These are phyloP conservation scores for Alternaria postmessia DNA, from an alignment of 2,329 filamentous ascomycete species.

Conservation along the genomic window DNA sequence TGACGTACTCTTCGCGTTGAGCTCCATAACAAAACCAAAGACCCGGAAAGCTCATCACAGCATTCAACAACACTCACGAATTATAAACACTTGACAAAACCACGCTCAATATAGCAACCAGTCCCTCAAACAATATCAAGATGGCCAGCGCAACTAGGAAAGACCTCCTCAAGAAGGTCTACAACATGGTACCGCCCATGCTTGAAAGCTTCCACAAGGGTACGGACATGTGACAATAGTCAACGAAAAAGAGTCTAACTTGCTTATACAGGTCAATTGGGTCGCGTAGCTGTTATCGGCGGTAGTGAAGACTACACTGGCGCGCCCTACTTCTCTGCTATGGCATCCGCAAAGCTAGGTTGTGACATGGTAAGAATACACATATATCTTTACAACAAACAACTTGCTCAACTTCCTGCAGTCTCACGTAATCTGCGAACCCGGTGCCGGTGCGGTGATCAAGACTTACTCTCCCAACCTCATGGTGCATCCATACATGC, in stretches of 20 bases:
- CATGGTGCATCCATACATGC: slow-evolving; percentile 98
- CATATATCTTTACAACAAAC: slow-evolving; percentile 2
- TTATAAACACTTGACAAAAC: not conserved
- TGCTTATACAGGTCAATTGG: slow-evolving; percentile 75
- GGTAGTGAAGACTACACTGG: slow-evolving; percentile 97
- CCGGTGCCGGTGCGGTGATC: slow-evolving; percentile 82
- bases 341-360: slow-evolving; percentile 90
- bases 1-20: slow-evolving; percentile 23
- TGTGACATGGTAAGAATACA: slow-evolving; percentile 77
- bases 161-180: slow-evolving; percentile 79
- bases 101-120: not conserved
- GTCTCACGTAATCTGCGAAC: slow-evolving; percentile 96
- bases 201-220: slow-evolving; percentile 96
- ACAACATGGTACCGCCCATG: slow-evolving; percentile 93
- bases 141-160: slow-evolving; percentile 70
- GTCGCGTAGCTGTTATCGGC: slow-evolving; percentile 90
- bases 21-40: slow-evolving; percentile 23
- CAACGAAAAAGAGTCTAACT: slow-evolving; percentile 22
- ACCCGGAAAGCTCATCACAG: slow-evolving; percentile 14
- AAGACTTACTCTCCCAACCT: slow-evolving; percentile 98
- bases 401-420: slow-evolving; percentile 46
- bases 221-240: slow-evolving; percentile 43
- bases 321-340: slow-evolving; percentile 96
- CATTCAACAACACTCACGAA: slow-evolving; percentile 6
- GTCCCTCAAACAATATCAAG: slow-evolving; percentile 10